phyloP scores from a whole-genome alignment of 1,139 yeast genomes.

The Meyerozyma elateridarum region DNA sequence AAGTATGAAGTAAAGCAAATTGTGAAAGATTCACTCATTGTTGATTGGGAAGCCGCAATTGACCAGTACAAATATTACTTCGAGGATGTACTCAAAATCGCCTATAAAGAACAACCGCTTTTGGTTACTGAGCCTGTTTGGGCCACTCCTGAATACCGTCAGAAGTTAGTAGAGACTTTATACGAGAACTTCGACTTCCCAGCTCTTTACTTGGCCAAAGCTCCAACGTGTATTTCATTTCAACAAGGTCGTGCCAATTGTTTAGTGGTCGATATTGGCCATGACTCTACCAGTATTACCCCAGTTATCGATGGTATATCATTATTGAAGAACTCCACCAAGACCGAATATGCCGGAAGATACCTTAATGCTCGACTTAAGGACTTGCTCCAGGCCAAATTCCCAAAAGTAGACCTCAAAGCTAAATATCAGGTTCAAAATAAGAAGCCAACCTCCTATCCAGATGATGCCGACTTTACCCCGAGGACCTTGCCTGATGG shows the following conservation, averaged over 20 bases:
- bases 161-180: slow-evolving; percentile 67
- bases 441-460: slow-evolving; percentile 28
- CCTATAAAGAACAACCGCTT: slow-evolving; percentile 67
- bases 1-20: slow-evolving; percentile 53
- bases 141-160: slow-evolving; percentile 69
- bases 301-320: slow-evolving; percentile 95
- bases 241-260: slow-evolving; percentile 94
- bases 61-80: slow-evolving; percentile 62
- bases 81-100: slow-evolving; percentile 43
- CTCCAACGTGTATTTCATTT: slow-evolving; percentile 87
- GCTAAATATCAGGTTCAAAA: slow-evolving; percentile 17
- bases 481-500: slow-evolving; percentile 25
- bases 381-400: slow-evolving; percentile 21
- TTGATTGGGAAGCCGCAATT: slow-evolving; percentile 73
- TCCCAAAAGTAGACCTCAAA: slow-evolving; percentile 20
- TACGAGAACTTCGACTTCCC: slow-evolving; percentile 74
- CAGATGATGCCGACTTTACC: slow-evolving; percentile 29
- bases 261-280: slow-evolving; percentile 89
- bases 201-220: slow-evolving; percentile 80
- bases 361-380: slow-evolving; percentile 46
- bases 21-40: slow-evolving; percentile 54
- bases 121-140: slow-evolving; percentile 83
- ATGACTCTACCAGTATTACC: slow-evolving; percentile 75
- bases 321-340: slow-evolving; percentile 63
- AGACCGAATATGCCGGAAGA: slow-evolving; percentile 63